Base-by-base conservation (phyloP, 306 rosid genomes). In the Lathyrus oleraceus region DNA sequence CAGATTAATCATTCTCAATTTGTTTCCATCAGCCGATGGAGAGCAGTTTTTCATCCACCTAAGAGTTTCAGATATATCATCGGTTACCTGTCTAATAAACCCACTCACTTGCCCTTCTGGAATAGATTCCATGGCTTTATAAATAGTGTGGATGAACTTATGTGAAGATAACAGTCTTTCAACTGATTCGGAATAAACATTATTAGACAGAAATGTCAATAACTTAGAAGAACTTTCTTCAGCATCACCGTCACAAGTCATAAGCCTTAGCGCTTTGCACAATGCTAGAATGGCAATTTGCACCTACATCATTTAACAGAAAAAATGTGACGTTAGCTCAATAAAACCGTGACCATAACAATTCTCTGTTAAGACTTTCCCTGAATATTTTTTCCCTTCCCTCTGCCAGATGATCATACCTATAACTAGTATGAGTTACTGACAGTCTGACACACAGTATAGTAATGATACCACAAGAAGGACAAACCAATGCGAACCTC, bases 61-160 rank as follows among this genome's bases (percentile, higher is more conserved):
- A 4, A 88, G 76, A 72, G 94, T 78, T 82, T 85, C 89, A 20
- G 94, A 83, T 80, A 88, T 62, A 75, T 90, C 97, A 57, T 51
- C 75, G 32, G 81, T 79, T 68, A 90, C 67, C 78, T 82, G 86
- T 54, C 74, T 80, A 75, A 90, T 71, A 79, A 81, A 88, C 63
- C 81, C 87, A 68, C 86, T 83, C 20, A 84, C 94, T 84, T 90
- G 91, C 47, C 98, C 97, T 85, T 90, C 98, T 36, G 98, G 98
- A 70, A 87, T 81, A 63, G 84, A 79, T 75, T 81, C 82, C 74
- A 90, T 35, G 35, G 89, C 89, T 80, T 74, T 80, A 73, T 68
- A 78, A 65, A 88, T 70, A 56, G 85, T 86, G 77, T 59, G 61
- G 70, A 81, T 82, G 61, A 93, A 84, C 52, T 83, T 82, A 51